Base-by-base conservation (phyloP, 2,329 filamentous ascomycete species). In the Elsinoe perseae region DNA sequence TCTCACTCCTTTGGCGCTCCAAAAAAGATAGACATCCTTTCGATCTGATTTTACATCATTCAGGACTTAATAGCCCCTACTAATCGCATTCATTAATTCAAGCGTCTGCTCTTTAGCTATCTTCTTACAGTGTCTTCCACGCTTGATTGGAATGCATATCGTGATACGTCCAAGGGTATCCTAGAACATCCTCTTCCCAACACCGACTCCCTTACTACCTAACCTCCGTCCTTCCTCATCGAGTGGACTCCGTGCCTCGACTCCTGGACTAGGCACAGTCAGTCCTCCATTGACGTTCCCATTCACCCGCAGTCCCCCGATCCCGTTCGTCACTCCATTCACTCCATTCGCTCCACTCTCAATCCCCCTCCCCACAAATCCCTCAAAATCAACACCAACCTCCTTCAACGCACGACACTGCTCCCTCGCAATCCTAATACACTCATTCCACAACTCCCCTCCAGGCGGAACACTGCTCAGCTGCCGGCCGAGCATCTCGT, bases 321-420 rank as follows among this genome's bases (percentile, higher is more conserved):
- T 20, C 18, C 48, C 27, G 10, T 32, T 32, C 44, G 44, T 32
- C 14, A 30, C 44, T 14, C 32, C 44, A 4, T 18, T 12, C 14
- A 50, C 25, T 20, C 40, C 40, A 42, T 6, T 20, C 5, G n/a
- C 40, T 4, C 10, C 9, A 4, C 44, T n/a, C 44, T 30, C 50
- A 10, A 32, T 53, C 30, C 79, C 82, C 61, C 78, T 78, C 14
- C 86, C 88, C 12, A 96, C 84, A 56, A 97, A 72, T 62, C 88
- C 88, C 56, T 80, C 82, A 68, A 98, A 97, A 70, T 98, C 92
- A 28, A 98, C 74, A 0, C 91, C 91, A 20, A 96, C 91, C 59
- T 95, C 88, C 4, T 81, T 80, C 58, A 98, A 74, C 75, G 93
- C 83, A 58, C 77, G 78, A 0, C 89, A 89, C 72, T 97, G 91